Percentiles rank a stretch among this genome's conserved stretches.
Evolutionary conservation across 306 rosid species (phyloP).

Genomic region (Mucuna pruriens): DNA sequence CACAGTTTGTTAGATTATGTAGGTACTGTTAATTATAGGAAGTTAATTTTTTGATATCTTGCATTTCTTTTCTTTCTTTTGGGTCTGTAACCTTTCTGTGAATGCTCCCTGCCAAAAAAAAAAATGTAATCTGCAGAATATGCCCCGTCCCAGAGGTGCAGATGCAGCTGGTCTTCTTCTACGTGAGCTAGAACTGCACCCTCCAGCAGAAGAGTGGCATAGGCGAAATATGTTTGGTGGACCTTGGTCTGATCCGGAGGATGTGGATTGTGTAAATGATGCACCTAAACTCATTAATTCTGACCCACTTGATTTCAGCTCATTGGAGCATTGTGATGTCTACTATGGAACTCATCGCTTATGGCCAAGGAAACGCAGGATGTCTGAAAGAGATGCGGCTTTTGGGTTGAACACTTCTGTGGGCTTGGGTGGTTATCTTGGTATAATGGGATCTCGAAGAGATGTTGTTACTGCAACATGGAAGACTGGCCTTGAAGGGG

Average conservation of each 20-base stretch:
- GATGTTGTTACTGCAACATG: slow-evolving; percentile 95
- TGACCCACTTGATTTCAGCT: slow-evolving; percentile 69
- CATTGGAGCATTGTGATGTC: slow-evolving; percentile 66
- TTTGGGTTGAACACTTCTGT: slow-evolving; percentile 96
- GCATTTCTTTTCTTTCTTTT: neutral
- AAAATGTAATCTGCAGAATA: slow-evolving; percentile 62
- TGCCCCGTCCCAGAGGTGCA: slow-evolving; percentile 99
- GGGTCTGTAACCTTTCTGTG: slow-evolving; percentile 8
- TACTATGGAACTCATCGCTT: slow-evolving; percentile 65
- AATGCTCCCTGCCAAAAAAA: neutral
- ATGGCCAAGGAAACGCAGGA: slow-evolving; percentile 99
- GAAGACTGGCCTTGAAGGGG: slow-evolving; percentile 98
- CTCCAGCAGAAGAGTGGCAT: slow-evolving; percentile 99
- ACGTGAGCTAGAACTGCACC: slow-evolving; percentile 96
- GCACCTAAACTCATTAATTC: slow-evolving; percentile 63
- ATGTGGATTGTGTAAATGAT: slow-evolving; percentile 63
- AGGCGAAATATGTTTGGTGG: slow-evolving; percentile 97
- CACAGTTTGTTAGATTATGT: slow-evolving; percentile 9
- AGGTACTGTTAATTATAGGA: slow-evolving; percentile 3
- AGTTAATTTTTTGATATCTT: slow-evolving; percentile 19
- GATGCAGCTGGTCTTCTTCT: slow-evolving; percentile 99
- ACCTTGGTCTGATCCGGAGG: slow-evolving; percentile 89
- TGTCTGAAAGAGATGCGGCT: slow-evolving; percentile 99
- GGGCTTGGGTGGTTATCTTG: slow-evolving; percentile 94
- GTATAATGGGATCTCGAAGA: slow-evolving; percentile 99